Evolutionary conservation across 805 yeast species (phyloP).

Genomic region (Candida berthetii): DNA sequence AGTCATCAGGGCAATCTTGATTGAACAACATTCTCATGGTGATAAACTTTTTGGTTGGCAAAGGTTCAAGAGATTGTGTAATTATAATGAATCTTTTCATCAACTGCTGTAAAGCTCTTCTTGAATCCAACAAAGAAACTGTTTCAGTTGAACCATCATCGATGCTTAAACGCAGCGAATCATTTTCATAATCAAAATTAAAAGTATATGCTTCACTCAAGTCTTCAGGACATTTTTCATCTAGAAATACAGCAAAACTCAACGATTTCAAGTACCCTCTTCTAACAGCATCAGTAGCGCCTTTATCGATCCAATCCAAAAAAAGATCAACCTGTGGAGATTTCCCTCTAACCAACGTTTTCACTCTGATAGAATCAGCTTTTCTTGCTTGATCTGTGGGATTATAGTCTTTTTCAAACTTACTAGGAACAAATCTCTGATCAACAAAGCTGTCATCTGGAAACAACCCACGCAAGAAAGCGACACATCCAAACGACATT

Average conservation of each 20-base stretch:
- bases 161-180: conserved; percentile 20
- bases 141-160: conserved; percentile 9
- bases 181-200: conserved; percentile 33
- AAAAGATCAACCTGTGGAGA: conserved; percentile 41
- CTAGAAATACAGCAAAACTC: conserved; percentile 38
- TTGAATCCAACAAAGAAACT: conserved; percentile 27
- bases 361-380: conserved; percentile 35
- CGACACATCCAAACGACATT: conserved; percentile 51
- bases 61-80: conserved; percentile 46
- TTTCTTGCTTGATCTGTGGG: conserved; percentile 20
- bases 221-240: conserved; percentile 33
- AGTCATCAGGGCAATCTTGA: conserved; percentile 37
- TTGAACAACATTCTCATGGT: conserved; percentile 45
- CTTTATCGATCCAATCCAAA: conserved; percentile 47
- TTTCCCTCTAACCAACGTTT: conserved; percentile 40
- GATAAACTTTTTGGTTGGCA: conserved; percentile 41
- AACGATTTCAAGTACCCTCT: conserved; percentile 36
- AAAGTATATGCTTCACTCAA: conserved; percentile 48
- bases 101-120: conserved; percentile 39
- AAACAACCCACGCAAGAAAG: conserved; percentile 51
- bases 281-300: conserved; percentile 39
- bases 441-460: conserved; percentile 49
- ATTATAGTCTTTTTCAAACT: conserved; percentile 20
- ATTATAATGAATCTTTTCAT: conserved; percentile 45
- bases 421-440: conserved; percentile 34